phyloP scores from a whole-genome alignment of 2,329 filamentous ascomycete genomes.

The Dendrostoma leiphaemia region DNA sequence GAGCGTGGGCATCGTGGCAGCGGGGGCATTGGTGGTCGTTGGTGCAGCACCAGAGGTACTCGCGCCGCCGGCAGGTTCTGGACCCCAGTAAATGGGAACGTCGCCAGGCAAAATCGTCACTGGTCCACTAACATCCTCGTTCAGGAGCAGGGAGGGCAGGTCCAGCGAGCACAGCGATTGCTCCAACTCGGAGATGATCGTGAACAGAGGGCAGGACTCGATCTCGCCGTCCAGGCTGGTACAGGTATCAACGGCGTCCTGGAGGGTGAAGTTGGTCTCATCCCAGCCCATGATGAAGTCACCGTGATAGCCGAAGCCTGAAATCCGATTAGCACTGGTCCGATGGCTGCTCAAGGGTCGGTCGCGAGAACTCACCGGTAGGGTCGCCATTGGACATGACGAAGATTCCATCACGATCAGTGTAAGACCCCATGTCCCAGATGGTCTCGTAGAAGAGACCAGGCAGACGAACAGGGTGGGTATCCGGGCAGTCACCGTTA shows the following conservation, averaged over 20 bases:
- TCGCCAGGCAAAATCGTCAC: slow-evolving; percentile 65
- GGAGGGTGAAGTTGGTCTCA: slow-evolving; percentile 52
- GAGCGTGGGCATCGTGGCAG: slow-evolving; percentile 28
- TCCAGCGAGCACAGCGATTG: slow-evolving; percentile 61
- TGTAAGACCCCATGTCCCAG: slow-evolving; percentile 69
- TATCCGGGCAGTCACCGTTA: slow-evolving; percentile 71
- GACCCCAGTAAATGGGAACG: slow-evolving; percentile 41
- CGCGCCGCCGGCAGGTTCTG: slow-evolving; percentile 23
- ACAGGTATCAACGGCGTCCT: slow-evolving; percentile 72
- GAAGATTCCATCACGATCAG: slow-evolving; percentile 64
- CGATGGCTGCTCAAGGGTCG: neutral
- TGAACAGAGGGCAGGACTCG: slow-evolving; percentile 73
- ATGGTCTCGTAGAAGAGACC: slow-evolving; percentile 85
- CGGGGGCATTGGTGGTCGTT: slow-evolving; percentile 20
- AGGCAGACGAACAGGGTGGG: slow-evolving; percentile 65
- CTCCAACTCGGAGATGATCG: slow-evolving; percentile 57
- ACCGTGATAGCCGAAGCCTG: slow-evolving; percentile 73
- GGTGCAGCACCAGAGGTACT: slow-evolving; percentile 7
- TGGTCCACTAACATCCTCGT: slow-evolving; percentile 60
- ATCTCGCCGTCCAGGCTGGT: slow-evolving; percentile 69
- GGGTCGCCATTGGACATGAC: slow-evolving; percentile 76
- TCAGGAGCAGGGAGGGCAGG: slow-evolving; percentile 49
- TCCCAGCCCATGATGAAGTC: slow-evolving; percentile 85
- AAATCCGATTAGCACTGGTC: slow-evolving; percentile 15
- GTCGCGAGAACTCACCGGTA: slow-evolving; percentile 50